phyloP scores from a whole-genome alignment of 83 land plant genomes.

The Diphasiastrum complanatum region DNA sequence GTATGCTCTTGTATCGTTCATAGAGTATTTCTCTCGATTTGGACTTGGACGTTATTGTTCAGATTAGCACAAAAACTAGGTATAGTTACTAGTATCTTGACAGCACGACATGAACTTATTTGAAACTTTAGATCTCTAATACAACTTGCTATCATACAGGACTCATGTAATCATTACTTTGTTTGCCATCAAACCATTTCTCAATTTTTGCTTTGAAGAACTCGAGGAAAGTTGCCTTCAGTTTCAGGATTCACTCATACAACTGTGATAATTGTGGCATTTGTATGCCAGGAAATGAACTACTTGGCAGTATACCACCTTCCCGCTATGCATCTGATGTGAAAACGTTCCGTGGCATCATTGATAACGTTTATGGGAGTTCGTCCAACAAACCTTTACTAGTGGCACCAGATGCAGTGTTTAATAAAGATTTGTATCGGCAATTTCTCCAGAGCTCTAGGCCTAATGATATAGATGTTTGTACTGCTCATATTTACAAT shows the following conservation, averaged over 20 bases:
- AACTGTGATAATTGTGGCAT: too few species aligned
- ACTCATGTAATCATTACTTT: too few species aligned
- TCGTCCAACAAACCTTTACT: slow-evolving; percentile 29
- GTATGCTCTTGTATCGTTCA: slow-evolving; percentile 27
- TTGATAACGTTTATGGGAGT: slow-evolving; percentile 32
- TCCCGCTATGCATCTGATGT: slow-evolving; percentile 43
- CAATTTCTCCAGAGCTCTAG: slow-evolving; percentile 28
- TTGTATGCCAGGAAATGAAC: slow-evolving; percentile 45
- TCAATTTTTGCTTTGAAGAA: too few species aligned
- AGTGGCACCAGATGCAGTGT: slow-evolving; percentile 59
- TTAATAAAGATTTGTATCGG: slow-evolving; percentile 43
- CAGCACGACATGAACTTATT: too few species aligned
- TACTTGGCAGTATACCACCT: slow-evolving; percentile 35
- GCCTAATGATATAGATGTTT: slow-evolving; percentile 26
- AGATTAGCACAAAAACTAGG: too few species aligned
- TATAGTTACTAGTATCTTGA: too few species aligned
- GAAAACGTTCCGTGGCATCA: slow-evolving; percentile 20
- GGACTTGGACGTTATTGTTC: not conserved
- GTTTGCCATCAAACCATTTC: too few species aligned
- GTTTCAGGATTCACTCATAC: not conserved
- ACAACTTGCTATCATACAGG: too few species aligned
- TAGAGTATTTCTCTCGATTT: not conserved
- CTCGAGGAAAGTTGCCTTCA: not conserved
- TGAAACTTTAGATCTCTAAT: too few species aligned
- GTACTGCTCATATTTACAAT: slow-evolving; percentile 61